Evolutionary conservation across 768 basidiomycete species (phyloP), one percentile per base, ranked within the genome.

Genomic region (Tulasnella sp.): DNA sequence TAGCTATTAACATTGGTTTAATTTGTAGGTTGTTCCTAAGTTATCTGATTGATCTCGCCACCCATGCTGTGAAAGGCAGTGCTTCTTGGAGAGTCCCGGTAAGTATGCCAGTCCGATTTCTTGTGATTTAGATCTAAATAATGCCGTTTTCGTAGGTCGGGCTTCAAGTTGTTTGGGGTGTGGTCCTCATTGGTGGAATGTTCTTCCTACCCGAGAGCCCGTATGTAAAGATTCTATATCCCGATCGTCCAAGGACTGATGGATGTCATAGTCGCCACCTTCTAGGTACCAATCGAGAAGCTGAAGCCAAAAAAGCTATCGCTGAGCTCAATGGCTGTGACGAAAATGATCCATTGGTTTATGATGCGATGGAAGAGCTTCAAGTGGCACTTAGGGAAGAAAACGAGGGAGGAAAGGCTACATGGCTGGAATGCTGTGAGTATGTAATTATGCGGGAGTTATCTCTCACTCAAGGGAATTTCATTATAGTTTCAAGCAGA

Each of bases 201-300:
- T 74, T 83, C 63, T 81, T 81, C 71, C 66, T 86, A 1, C 83
- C 83, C 1, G 84, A 86, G 59, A 84, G 81, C 3, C 84, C 83
- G 77, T 79, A 62, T 16, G 78, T 69, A 10, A 34, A n/a, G 41
- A 31, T 34, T 39, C n/a, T 32, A 15, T 24, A 10, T 31, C 22
- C 47, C 12, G 12, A 6, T 34, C 13, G 22, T 3, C 4, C 15
- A 16, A 3, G 12, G n/a, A 32, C 19, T 35, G 9, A 47, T n/a
- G n/a, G n/a, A n/a, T n/a, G n/a, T 29, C 40, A 4, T n/a, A 81
- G 79, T 19, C 81, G 83, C 59, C 79, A 83, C 56, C 69, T 83
- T n/a, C 69, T 85, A 10, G 81, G 79, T 22, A 72, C 64, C 5
- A 73, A 72, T 0, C 69, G 69, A 55, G 61, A 64, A 3, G 70